These are phyloP conservation scores for Hymenoscyphus infarciens DNA, from an alignment of 2,329 filamentous ascomycete species.

Conservation along the genomic window DNA sequence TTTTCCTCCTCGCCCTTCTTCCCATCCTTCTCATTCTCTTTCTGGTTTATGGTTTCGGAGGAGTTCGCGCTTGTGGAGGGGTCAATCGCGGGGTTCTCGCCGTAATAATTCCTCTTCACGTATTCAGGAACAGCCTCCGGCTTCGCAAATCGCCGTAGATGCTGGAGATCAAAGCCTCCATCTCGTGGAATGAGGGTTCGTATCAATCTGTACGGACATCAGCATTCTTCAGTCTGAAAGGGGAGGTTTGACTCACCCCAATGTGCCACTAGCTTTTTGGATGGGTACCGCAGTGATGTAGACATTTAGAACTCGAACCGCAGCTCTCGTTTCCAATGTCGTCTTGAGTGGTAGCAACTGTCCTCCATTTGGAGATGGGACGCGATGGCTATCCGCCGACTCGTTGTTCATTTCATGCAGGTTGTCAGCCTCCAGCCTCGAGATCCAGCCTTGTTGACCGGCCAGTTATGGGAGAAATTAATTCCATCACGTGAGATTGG, in stretches of 20 bases:
- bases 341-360: slow-evolving; percentile 47
- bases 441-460: neutral
- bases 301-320: slow-evolving; percentile 56
- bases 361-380: neutral
- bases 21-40: neutral
- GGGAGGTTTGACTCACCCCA: slow-evolving; percentile 67
- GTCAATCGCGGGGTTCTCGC: neutral
- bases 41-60: neutral
- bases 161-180: slow-evolving; percentile 61
- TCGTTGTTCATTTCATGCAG: slow-evolving; percentile 7
- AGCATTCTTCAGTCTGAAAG: too few species aligned
- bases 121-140: slow-evolving; percentile 62
- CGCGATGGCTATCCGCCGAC: neutral
- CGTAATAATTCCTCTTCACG: slow-evolving; percentile 40
- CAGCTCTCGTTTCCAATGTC: slow-evolving; percentile 58
- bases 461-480: neutral
- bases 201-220: slow-evolving; percentile 45
- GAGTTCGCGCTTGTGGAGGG: neutral
- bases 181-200: slow-evolving; percentile 55
- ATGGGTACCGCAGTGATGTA: slow-evolving; percentile 71
- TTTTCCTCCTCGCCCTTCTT: slow-evolving; percentile 36
- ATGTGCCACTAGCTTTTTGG: slow-evolving; percentile 66
- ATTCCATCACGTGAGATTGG: neutral
- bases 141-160: slow-evolving; percentile 75
- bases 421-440: slow-evolving; percentile 1